phyloP scores from a whole-genome alignment of 331 rosid species.

The Arachis monticola region DNA sequence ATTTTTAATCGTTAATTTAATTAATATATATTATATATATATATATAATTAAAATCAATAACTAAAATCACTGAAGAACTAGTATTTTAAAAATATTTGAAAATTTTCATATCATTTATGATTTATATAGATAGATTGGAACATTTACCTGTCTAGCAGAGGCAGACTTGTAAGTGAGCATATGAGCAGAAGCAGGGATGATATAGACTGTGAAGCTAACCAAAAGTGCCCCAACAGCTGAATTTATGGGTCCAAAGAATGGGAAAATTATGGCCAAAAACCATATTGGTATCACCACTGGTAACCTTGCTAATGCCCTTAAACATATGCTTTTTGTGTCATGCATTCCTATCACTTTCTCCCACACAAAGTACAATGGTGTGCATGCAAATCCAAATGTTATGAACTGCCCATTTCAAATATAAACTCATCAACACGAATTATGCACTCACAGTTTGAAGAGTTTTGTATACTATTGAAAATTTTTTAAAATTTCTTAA shows the following conservation, averaged over 20 bases:
- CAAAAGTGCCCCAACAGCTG: conserved; percentile 94
- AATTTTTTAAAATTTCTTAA: too few relatives aligned
- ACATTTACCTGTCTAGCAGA: conserved; percentile 81
- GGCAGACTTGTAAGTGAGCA: conserved; percentile 85
- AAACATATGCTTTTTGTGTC: conserved; percentile 84
- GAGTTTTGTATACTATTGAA: too few relatives aligned
- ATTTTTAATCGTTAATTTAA: too few relatives aligned
- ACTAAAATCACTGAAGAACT: too few relatives aligned
- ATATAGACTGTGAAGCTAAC: conserved; percentile 97
- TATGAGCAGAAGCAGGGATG: conserved; percentile 87
- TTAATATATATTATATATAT: too few relatives aligned
- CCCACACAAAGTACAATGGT: conserved; percentile 96
- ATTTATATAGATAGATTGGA: conserved; percentile 43
- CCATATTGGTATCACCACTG: conserved; percentile 97
- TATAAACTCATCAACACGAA: too few relatives aligned
- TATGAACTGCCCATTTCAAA: conserved; percentile 62
- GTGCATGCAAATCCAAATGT: conserved; percentile 97
- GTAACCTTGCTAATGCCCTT: conserved; percentile 90
- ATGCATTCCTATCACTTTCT: conserved; percentile 94
- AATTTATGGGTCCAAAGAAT: conserved; percentile 96
- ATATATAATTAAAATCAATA: too few relatives aligned
- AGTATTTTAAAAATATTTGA: too few relatives aligned
- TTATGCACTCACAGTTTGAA: too few relatives aligned
- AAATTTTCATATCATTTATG: too few relatives aligned
- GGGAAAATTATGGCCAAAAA: conserved; percentile 93